Evolutionary conservation across 179 eudicot species (phyloP).

Genomic region (Camellia oleifera): DNA sequence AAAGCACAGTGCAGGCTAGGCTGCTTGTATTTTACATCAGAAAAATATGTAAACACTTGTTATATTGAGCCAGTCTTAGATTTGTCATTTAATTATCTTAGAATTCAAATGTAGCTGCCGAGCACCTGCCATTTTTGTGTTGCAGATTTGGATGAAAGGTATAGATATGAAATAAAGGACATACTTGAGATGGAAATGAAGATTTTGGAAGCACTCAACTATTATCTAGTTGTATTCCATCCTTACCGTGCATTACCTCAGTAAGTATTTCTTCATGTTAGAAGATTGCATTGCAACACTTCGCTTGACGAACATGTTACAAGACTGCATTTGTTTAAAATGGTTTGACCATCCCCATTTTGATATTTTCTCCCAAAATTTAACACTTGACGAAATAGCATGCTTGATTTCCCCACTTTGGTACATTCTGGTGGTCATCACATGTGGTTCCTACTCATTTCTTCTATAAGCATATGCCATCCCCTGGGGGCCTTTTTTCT

Average conservation of each 20-base stretch:
- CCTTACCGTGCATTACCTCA: constrained; percentile 83
- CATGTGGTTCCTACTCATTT: background rate
- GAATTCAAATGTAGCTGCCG: constrained; percentile 7
- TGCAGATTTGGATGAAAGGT: constrained; percentile 80
- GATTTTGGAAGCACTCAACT: constrained; percentile 89
- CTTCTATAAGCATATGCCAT: background rate
- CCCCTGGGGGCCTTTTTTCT: background rate
- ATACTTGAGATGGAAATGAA: constrained; percentile 99
- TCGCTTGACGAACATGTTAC: background rate
- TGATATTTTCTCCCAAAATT: background rate
- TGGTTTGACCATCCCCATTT: background rate
- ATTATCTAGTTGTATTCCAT: constrained; percentile 87
- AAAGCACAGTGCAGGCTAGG: constrained; percentile 95
- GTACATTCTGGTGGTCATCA: background rate
- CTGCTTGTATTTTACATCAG: constrained; percentile 85
- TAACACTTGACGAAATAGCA: background rate
- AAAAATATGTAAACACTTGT: constrained; percentile 58
- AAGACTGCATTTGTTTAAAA: background rate
- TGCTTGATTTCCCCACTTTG: background rate
- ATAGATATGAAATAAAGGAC: constrained; percentile 85
- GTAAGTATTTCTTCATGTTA: constrained; percentile 47
- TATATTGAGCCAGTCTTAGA: background rate
- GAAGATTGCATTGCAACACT: too few species aligned
- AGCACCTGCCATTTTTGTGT: constrained; percentile 19
- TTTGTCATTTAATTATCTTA: background rate